A percentile compares a stretch with the other conserved stretches of the same genome.
These are phyloP conservation scores for Verbena officinalis DNA, from an alignment of 257 asterid genomes.

Conservation along the genomic window DNA sequence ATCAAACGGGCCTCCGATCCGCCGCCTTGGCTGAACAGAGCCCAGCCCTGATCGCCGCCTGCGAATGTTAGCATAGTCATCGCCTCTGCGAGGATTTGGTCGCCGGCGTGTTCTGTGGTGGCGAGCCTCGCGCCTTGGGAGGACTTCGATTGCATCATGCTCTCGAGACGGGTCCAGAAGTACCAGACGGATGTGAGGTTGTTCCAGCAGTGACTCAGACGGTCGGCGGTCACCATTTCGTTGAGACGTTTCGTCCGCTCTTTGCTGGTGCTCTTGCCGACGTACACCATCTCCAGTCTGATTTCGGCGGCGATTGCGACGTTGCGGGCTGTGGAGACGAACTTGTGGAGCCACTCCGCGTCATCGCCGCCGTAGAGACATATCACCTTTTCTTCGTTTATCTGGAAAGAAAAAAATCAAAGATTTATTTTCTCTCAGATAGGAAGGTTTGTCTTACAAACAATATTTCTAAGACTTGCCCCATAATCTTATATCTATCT, in stretches of 20 bases:
- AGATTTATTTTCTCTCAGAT: too few relatives aligned
- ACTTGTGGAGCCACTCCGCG: constrained; percentile 59
- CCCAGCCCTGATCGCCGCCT: constrained; percentile 78
- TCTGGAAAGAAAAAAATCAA: constrained; percentile 36
- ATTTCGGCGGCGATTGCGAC: constrained; percentile 43
- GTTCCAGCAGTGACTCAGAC: constrained; percentile 50
- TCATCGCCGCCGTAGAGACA: constrained; percentile 85
- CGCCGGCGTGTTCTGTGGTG: constrained; percentile 28
- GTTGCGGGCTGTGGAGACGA: constrained; percentile 36
- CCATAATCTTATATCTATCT: too few relatives aligned
- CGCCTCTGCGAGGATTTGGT: constrained; percentile 60
- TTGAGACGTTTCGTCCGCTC: constrained; percentile 41
- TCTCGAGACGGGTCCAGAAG: constrained; percentile 77
- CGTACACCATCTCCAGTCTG: constrained; percentile 63
- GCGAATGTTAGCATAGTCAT: constrained; percentile 61
- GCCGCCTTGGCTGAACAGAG: constrained; percentile 60
- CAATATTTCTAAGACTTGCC: too few relatives aligned
- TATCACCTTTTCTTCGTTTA: constrained; percentile 46
- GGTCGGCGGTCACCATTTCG: constrained; percentile 31
- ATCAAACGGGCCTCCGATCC: constrained; percentile 36
- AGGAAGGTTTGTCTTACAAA: too few relatives aligned
- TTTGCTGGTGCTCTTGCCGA: constrained; percentile 50
- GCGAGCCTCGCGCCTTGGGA: constrained; percentile 47
- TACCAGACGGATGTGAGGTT: constrained; percentile 56
- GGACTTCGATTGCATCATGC: constrained; percentile 81